phyloP scores from a whole-genome alignment of 768 basidiomycete genomes.

The Lepiota subincarnata region DNA sequence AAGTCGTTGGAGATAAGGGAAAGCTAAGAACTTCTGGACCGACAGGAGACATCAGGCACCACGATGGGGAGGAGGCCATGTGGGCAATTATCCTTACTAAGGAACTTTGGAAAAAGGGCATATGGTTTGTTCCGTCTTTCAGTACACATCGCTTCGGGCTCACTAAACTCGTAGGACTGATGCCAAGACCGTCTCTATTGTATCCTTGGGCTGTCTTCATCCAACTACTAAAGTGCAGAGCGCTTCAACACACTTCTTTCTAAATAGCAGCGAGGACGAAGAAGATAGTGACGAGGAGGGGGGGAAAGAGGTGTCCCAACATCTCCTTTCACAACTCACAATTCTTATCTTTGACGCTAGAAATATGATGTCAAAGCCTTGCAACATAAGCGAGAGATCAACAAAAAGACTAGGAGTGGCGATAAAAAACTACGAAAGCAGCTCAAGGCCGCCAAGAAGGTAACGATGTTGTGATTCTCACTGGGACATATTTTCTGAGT shows the following conservation, averaged over 20 bases:
- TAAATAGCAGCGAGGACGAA: slow-evolving; percentile 78
- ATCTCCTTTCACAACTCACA: background rate
- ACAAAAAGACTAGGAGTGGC: slow-evolving; percentile 84
- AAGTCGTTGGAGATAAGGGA: slow-evolving; percentile 81
- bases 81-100: slow-evolving; percentile 95
- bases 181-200: slow-evolving; percentile 87
- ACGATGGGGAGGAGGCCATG: slow-evolving; percentile 82
- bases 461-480: slow-evolving; percentile 20
- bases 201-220: slow-evolving; percentile 89
- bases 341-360: slow-evolving; percentile 27
- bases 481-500: background rate
- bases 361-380: slow-evolving; percentile 66
- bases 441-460: slow-evolving; percentile 74
- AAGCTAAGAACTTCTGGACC: slow-evolving; percentile 47
- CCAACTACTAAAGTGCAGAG: slow-evolving; percentile 92
- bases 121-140: slow-evolving; percentile 54
- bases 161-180: slow-evolving; percentile 57
- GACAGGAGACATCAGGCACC: slow-evolving; percentile 33
- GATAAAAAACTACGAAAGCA: slow-evolving; percentile 78
- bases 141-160: background rate
- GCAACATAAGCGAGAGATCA: slow-evolving; percentile 85
- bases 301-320: slow-evolving; percentile 41
- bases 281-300: slow-evolving; percentile 74
- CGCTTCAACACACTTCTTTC: slow-evolving; percentile 93
- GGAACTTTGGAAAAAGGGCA: slow-evolving; percentile 90